Evolutionary conservation across 257 asterid species (phyloP).

Genomic region (Solanum paucissectum): DNA sequence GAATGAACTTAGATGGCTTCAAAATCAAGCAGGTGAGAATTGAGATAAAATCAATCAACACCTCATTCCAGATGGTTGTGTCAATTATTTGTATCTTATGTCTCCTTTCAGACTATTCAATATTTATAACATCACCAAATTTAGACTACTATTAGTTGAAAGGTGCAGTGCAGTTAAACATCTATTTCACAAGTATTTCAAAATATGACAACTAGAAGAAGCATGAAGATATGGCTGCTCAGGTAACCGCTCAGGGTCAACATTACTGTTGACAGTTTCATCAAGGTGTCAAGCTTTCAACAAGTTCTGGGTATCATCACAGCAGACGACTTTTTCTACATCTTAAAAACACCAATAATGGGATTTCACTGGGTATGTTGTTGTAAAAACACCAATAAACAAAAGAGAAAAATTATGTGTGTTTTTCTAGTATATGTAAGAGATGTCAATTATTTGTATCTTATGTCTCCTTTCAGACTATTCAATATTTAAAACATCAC

Average conservation of each 20-base stretch:
- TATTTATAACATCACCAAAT: background rate
- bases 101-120: background rate
- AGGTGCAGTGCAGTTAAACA: background rate
- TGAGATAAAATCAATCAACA: background rate
- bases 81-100: background rate
- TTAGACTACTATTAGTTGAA: background rate
- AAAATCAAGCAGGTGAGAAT: background rate
- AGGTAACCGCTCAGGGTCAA: constrained; percentile 28
- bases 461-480: background rate
- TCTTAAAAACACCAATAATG: background rate
- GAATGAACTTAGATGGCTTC: background rate
- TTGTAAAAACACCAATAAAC: background rate
- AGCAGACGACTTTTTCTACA: background rate
- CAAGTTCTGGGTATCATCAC: constrained; percentile 2
- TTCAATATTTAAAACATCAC: background rate
- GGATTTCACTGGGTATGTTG: background rate
- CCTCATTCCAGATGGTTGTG: background rate
- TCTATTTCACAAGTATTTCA: background rate
- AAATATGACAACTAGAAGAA: background rate
- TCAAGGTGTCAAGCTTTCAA: constrained; percentile 10
- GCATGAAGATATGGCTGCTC: constrained; percentile 4
- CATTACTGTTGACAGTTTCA: constrained; percentile 2
- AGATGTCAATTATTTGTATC: background rate
- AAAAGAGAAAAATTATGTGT: background rate
- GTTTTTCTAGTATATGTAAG: background rate